phyloP scores from a whole-genome alignment of 1,139 yeast species.

The Kodamaea plutei region DNA sequence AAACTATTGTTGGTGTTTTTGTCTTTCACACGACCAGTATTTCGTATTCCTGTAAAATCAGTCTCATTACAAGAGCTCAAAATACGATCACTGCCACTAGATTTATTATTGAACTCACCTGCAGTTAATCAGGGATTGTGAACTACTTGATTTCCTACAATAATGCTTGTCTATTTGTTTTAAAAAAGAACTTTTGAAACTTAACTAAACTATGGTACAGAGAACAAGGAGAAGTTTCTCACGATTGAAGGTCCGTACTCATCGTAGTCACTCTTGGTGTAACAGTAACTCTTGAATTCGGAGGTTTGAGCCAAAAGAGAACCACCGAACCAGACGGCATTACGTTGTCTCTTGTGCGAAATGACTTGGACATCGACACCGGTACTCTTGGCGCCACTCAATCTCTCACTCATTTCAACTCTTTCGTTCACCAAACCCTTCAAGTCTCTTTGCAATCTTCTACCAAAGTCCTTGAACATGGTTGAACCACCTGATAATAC shows the following conservation, averaged over 20 bases:
- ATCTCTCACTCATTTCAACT: constrained; percentile 72
- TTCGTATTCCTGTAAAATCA: too few relatives aligned
- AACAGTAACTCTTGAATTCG: constrained; percentile 93
- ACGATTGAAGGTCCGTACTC: constrained; percentile 98
- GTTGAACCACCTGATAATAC: constrained; percentile 97
- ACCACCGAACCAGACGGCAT: constrained; percentile 99
- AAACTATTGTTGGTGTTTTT: not conserved
- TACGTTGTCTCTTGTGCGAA: constrained; percentile 93
- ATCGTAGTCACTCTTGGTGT: constrained; percentile 95
- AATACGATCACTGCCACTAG: too few relatives aligned
- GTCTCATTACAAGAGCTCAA: too few relatives aligned
- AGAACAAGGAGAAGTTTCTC: constrained; percentile 90
- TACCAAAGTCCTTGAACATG: constrained; percentile 97
- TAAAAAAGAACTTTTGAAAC: too few relatives aligned
- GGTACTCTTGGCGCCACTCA: constrained; percentile 80
- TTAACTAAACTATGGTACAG: constrained; percentile 74
- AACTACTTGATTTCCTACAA: too few relatives aligned
- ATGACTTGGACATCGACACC: constrained; percentile 98
- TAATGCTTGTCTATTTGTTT: too few relatives aligned
- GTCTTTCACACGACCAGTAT: too few relatives aligned
- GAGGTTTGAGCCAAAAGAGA: constrained; percentile 94
- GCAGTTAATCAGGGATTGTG: too few relatives aligned
- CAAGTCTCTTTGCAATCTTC: constrained; percentile 94
- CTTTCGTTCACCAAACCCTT: constrained; percentile 85
- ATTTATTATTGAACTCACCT: too few relatives aligned